Conservation (phyloP, 257 asterid species). For the Anisodus acutangulus region DNA sequence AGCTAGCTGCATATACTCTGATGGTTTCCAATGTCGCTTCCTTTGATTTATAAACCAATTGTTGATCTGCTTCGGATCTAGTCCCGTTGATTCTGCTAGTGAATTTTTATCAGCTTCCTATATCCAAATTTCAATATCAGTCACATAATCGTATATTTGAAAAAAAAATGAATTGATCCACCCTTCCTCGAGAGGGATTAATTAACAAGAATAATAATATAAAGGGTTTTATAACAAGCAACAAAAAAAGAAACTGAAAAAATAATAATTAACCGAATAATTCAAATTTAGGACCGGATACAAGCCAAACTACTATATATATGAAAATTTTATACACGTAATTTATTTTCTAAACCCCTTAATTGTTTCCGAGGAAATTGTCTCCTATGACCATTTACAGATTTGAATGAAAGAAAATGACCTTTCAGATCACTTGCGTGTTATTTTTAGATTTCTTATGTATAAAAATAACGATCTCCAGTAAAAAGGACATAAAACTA, state of each 20-base stretch:
- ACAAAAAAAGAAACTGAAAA: neutral
- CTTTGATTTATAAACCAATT: conserved; percentile 97
- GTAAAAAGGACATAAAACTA: no score
- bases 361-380: no score
- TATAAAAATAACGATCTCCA: no score
- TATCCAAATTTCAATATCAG: neutral
- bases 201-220: neutral
- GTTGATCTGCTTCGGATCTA: conserved; percentile 92
- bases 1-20: conserved; percentile 90
- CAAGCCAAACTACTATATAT: neutral
- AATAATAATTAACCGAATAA: no score
- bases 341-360: neutral
- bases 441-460: no score
- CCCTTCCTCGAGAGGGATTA: neutral
- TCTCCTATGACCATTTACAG: no score
- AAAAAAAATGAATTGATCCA: neutral
- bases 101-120: conserved; percentile 81
- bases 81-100: conserved; percentile 79
- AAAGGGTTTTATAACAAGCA: neutral
- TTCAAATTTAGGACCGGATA: no score
- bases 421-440: no score
- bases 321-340: neutral
- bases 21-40: conserved; percentile 95
- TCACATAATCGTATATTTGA: neutral
- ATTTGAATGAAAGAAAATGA: no score